Conservation (phyloP, 306 rosid genomes). For the Geum urbanum region DNA sequence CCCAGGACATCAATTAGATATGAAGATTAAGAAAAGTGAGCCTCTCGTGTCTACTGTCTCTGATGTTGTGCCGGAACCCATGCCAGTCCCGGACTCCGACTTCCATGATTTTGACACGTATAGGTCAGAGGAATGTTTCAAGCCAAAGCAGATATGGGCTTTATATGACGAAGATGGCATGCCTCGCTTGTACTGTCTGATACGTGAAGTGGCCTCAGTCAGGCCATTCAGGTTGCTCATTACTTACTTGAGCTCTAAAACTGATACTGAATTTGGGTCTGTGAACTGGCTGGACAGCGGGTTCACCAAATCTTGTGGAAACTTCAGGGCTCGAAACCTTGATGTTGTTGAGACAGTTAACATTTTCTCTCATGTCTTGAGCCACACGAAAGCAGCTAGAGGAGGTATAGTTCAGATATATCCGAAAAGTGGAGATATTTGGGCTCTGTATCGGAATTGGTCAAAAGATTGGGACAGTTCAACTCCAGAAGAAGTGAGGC, state of each 20-base stretch:
- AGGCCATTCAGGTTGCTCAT: constrained; percentile 80
- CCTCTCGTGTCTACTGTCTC: constrained; percentile 64
- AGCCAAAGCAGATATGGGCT: constrained; percentile 98
- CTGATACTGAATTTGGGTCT: constrained; percentile 77
- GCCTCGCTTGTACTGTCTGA: constrained; percentile 96
- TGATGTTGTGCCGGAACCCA: constrained; percentile 46
- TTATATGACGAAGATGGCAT: constrained; percentile 96
- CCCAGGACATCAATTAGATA: constrained; percentile 36
- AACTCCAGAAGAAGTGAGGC: constrained; percentile 82
- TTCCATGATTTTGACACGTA: constrained; percentile 95
- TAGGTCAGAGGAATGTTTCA: constrained; percentile 90
- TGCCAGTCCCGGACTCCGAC: constrained; percentile 74
- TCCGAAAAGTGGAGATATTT: constrained; percentile 78
- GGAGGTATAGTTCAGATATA: constrained; percentile 91
- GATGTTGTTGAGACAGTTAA: constrained; percentile 86
- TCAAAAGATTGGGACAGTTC: constrained; percentile 77
- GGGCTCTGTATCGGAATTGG: constrained; percentile 96
- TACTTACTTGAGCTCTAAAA: constrained; percentile 81
- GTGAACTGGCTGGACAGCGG: constrained; percentile 88
- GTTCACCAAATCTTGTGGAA: constrained; percentile 95
- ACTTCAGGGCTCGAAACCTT: constrained; percentile 73
- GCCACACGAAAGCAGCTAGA: constrained; percentile 74
- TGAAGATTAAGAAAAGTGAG: constrained; percentile 37
- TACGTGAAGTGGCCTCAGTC: constrained; percentile 83
- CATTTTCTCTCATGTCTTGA: constrained; percentile 80